These are phyloP conservation scores for Vigna angularis DNA, from an alignment of 306 rosid species.

Conservation along the genomic window DNA sequence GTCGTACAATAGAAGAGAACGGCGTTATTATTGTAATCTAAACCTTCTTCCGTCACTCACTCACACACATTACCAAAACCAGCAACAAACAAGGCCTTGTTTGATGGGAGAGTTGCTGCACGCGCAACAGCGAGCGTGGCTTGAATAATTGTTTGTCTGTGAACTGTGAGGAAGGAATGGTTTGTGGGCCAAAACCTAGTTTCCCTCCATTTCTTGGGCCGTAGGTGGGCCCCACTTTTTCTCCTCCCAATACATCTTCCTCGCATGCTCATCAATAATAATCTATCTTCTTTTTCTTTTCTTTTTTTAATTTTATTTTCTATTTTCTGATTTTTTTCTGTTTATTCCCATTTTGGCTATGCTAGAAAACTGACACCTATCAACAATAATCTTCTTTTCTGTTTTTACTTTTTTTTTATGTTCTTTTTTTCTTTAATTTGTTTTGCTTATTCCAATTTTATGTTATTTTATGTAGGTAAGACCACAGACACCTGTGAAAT, in stretches of 20 bases:
- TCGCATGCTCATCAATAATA: conserved; percentile 40
- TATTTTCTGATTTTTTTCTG: not conserved
- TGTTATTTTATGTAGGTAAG: too few species aligned
- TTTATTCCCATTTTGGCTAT: too few species aligned
- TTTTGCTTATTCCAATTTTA: too few species aligned
- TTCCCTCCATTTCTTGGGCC: conserved; percentile 50
- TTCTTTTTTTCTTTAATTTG: too few species aligned
- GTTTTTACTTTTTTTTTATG: too few species aligned
- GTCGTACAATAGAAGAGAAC: conserved; percentile 19
- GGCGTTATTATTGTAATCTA: conserved; percentile 10
- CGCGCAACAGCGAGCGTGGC: conserved; percentile 37
- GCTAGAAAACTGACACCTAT: too few species aligned
- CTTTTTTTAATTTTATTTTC: not conserved
- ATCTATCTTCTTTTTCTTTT: not conserved
- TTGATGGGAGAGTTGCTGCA: conserved; percentile 27
- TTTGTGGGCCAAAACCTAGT: conserved; percentile 42
- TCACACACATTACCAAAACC: not conserved
- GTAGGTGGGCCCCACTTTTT: conserved; percentile 22
- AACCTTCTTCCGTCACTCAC: not conserved
- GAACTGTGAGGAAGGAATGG: conserved; percentile 7
- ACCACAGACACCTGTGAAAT: too few species aligned
- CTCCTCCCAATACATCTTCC: conserved; percentile 17
- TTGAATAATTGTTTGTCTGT: not conserved
- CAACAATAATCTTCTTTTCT: too few species aligned
- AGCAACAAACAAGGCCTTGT: conserved; percentile 7